Percentiles rank a stretch among this genome's conserved stretches.
phyloP scores from a whole-genome alignment of 345 rosid species.

The Bruguiera parviflora region DNA sequence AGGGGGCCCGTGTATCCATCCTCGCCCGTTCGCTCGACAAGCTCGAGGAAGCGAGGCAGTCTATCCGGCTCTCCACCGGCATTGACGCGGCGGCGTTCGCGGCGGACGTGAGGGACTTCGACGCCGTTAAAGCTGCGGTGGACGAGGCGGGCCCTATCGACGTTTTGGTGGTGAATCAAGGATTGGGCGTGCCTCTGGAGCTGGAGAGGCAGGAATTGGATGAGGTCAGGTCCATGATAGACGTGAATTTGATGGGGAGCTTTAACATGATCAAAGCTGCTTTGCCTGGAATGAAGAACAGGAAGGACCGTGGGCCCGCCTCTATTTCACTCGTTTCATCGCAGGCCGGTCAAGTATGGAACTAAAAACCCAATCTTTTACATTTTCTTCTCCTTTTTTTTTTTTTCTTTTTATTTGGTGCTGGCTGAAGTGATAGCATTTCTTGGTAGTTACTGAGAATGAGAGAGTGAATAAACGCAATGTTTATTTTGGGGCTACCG shows the following conservation, averaged over 20 bases:
- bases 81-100: constrained; percentile 57
- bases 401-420: too few species aligned
- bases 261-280: constrained; percentile 79
- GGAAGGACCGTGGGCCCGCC: constrained; percentile 49
- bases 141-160: constrained; percentile 64
- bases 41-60: constrained; percentile 60
- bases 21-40: constrained; percentile 54
- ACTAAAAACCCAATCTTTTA: neutral
- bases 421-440: too few species aligned
- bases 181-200: constrained; percentile 56
- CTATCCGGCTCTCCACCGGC: constrained; percentile 62
- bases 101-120: constrained; percentile 75
- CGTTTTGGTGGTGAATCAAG: constrained; percentile 77
- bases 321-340: constrained; percentile 75
- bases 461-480: constrained; percentile 23
- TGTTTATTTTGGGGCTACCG: constrained; percentile 53
- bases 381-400: too few species aligned
- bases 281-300: constrained; percentile 62
- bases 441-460: neutral
- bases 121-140: constrained; percentile 45
- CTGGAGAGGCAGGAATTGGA: constrained; percentile 58
- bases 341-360: constrained; percentile 86
- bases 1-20: constrained; percentile 73
- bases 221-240: constrained; percentile 67
- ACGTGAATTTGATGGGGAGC: constrained; percentile 77